Percentiles rank a stretch among this genome's conserved stretches.
Evolutionary conservation across 2,329 filamentous ascomycete species (phyloP).

Genomic region (Colletotrichum camelliae): DNA sequence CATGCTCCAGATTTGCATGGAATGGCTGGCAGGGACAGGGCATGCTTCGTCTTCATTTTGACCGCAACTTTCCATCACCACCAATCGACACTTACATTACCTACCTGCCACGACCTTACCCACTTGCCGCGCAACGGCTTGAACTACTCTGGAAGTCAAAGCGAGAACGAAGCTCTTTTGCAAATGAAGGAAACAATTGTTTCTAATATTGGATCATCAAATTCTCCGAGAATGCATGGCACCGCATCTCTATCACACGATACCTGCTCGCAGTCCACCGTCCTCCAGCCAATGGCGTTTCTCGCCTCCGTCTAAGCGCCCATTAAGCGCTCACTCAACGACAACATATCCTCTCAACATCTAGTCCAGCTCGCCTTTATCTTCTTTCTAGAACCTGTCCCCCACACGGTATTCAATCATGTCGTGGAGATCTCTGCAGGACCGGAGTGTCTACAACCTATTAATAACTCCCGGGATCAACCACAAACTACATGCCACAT

Average conservation of each 20-base stretch:
- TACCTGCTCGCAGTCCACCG: background rate
- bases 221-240: conserved; percentile 12
- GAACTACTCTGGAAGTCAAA: background rate
- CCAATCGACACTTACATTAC: background rate
- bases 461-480: conserved; percentile 21
- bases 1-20: background rate
- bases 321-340: conserved; percentile 19
- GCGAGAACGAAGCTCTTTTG: background rate
- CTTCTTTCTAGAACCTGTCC: conserved; percentile 15
- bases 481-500: background rate
- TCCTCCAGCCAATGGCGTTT: conserved; percentile 7
- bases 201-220: conserved; percentile 13
- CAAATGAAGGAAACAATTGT: background rate
- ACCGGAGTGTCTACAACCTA: background rate
- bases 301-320: conserved; percentile 20
- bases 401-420: background rate
- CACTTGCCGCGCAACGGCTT: background rate
- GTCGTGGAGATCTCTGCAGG: background rate
- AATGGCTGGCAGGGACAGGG: background rate
- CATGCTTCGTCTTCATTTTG: background rate
- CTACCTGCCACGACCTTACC: background rate
- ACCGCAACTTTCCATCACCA: background rate
- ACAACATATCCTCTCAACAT: background rate
- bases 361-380: background rate
- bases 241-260: conserved; percentile 15